Evolutionary conservation across 257 asterid species (phyloP).

Genomic region (Lithospermum erythrorhizon): DNA sequence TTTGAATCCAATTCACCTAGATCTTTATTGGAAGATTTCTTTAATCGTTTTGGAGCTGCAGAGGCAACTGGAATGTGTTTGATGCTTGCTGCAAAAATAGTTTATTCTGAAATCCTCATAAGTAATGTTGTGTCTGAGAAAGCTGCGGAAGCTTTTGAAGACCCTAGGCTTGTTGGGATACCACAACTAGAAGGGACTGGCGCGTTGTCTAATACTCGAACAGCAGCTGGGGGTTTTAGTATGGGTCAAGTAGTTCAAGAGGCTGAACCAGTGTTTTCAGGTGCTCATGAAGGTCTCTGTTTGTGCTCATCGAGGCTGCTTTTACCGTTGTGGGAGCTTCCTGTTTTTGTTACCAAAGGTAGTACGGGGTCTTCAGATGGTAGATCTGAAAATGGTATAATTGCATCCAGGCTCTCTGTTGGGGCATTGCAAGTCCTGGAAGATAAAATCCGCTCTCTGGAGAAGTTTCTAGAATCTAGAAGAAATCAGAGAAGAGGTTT

Average conservation of each 20-base stretch:
- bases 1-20: constrained; percentile 79
- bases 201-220: constrained; percentile 70
- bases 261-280: constrained; percentile 93
- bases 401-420: constrained; percentile 65
- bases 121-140: constrained; percentile 72
- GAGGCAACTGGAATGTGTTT: constrained; percentile 95
- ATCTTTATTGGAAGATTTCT: constrained; percentile 76
- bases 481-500: constrained; percentile 87
- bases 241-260: constrained; percentile 99
- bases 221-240: constrained; percentile 91
- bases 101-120: constrained; percentile 47
- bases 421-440: constrained; percentile 76
- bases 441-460: constrained; percentile 84
- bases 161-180: constrained; percentile 88
- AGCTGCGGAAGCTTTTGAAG: constrained; percentile 99
- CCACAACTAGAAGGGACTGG: constrained; percentile 95
- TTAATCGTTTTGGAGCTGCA: constrained; percentile 83
- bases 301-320: constrained; percentile 87
- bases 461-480: constrained; percentile 77
- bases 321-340: constrained; percentile 92
- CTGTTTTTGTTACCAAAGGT: constrained; percentile 66
- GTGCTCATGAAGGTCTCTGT: constrained; percentile 90
- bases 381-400: constrained; percentile 45
- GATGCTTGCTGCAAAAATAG: constrained; percentile 78
- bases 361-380: constrained; percentile 39